phyloP scores from a whole-genome alignment of 768 basidiomycete genomes.

The Podaxis rugospora region DNA sequence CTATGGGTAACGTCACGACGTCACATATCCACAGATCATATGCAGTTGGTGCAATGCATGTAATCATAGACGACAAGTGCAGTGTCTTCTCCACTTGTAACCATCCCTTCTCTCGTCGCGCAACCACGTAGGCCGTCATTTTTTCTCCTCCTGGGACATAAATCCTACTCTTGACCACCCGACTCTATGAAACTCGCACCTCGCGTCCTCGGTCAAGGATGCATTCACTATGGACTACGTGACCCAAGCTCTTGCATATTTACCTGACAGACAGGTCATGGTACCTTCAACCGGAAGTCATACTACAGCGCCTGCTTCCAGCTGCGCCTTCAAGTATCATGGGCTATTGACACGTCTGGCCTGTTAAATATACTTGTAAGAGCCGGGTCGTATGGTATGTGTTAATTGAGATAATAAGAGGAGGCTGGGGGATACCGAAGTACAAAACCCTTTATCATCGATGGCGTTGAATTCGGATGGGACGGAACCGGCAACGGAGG shows the following conservation, averaged over 20 bases:
- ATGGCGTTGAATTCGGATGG: constrained; percentile 75
- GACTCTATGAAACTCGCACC: no score
- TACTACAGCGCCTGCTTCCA: constrained; percentile 75
- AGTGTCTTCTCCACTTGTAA: no score
- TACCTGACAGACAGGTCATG: constrained; percentile 96
- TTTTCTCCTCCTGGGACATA: no score
- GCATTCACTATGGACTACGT: constrained; percentile 44
- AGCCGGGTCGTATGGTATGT: constrained; percentile 93
- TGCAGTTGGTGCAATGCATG: no score
- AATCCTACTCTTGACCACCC: no score
- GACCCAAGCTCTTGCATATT: constrained; percentile 87
- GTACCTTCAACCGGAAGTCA: constrained; percentile 90
- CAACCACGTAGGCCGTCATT: no score
- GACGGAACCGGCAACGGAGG: no score
- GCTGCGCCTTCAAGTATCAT: constrained; percentile 96
- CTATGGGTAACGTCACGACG: no score
- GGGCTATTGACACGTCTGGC: constrained; percentile 91
- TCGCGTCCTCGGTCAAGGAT: no score
- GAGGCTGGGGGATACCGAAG: constrained; percentile 88
- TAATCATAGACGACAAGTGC: no score
- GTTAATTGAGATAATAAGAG: constrained; percentile 97
- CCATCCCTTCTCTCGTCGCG: no score
- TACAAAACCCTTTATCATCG: constrained; percentile 72
- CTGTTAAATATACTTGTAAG: constrained; percentile 97
- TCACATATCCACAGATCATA: no score